A percentile compares a stretch with the other conserved stretches of the same genome.
Evolutionary conservation across 2,329 filamentous ascomycete genomes (phyloP).

Genomic region (Fusarium kyushuense): DNA sequence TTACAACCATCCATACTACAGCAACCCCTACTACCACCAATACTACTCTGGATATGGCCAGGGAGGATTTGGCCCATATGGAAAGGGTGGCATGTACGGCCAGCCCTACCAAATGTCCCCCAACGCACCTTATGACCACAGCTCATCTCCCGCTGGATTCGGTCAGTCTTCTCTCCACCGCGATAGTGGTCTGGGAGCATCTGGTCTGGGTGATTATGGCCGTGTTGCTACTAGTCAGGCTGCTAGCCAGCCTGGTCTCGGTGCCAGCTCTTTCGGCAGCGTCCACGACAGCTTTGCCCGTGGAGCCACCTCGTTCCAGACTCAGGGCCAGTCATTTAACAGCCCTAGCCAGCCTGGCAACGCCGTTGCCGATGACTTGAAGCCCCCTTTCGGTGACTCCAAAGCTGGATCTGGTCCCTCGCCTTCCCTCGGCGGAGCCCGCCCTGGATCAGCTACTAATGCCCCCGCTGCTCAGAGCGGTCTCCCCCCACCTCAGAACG

Average conservation of each 20-base stretch:
- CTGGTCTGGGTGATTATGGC: slow-evolving; percentile 67
- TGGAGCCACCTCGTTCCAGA: slow-evolving; percentile 65
- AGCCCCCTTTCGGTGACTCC: slow-evolving; percentile 66
- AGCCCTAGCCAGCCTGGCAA: slow-evolving; percentile 61
- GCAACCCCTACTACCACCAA: slow-evolving; percentile 71
- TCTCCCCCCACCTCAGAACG: slow-evolving; percentile 67
- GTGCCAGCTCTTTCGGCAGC: slow-evolving; percentile 63
- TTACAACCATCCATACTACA: slow-evolving; percentile 70
- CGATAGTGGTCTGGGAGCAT: slow-evolving; percentile 61
- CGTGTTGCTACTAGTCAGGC: slow-evolving; percentile 64
- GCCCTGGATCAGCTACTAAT: slow-evolving; percentile 69
- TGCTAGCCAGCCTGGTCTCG: slow-evolving; percentile 63
- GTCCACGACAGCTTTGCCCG: slow-evolving; percentile 68
- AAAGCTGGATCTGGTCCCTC: slow-evolving; percentile 68
- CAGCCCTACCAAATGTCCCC: slow-evolving; percentile 69
- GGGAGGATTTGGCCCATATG: slow-evolving; percentile 65
- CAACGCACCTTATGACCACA: slow-evolving; percentile 68
- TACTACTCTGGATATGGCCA: slow-evolving; percentile 70
- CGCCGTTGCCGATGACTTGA: slow-evolving; percentile 65
- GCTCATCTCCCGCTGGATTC: slow-evolving; percentile 66
- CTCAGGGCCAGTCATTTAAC: slow-evolving; percentile 67
- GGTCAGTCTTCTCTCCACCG: slow-evolving; percentile 66
- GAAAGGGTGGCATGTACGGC: slow-evolving; percentile 67
- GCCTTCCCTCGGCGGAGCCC: slow-evolving; percentile 66
- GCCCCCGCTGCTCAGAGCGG: slow-evolving; percentile 63